phyloP scores from a whole-genome alignment of 2,329 filamentous ascomycete genomes.

The Neonectria faginata region DNA sequence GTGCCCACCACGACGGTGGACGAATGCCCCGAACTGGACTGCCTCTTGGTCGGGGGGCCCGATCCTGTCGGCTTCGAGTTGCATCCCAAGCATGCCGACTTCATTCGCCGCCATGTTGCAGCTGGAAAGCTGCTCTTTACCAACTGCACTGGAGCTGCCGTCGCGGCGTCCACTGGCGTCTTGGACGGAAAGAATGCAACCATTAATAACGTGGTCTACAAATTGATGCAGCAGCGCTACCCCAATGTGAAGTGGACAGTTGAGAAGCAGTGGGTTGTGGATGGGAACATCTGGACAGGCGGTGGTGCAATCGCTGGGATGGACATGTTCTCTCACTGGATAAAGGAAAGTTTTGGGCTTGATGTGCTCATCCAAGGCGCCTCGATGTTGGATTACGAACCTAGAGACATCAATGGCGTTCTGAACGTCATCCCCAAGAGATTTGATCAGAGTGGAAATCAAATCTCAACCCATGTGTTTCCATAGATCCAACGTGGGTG shows the following conservation, averaged over 20 bases:
- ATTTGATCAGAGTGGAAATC: not conserved
- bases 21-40: constrained; percentile 52
- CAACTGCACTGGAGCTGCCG: constrained; percentile 52
- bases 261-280: constrained; percentile 58
- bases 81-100: constrained; percentile 44
- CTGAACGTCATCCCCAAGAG: not conserved
- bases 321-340: constrained; percentile 57
- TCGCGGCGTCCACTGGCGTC: constrained; percentile 50
- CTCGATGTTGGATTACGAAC: not conserved
- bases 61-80: constrained; percentile 43
- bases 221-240: constrained; percentile 45
- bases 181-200: constrained; percentile 58
- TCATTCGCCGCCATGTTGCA: constrained; percentile 51
- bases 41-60: constrained; percentile 52
- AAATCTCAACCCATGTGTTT: constrained; percentile 3
- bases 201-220: constrained; percentile 53
- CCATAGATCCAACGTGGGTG: no score
- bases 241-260: constrained; percentile 58
- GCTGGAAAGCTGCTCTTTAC: constrained; percentile 52
- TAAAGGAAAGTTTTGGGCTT: constrained; percentile 1
- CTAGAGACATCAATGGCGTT: not conserved
- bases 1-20: constrained; percentile 49
- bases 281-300: constrained; percentile 61
- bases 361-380: not conserved
- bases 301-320: constrained; percentile 58